Evolutionary conservation across 2,329 filamentous ascomycete genomes (phyloP), one percentile per base, ranked within the genome.

Genomic region (Neonectria hederae): DNA sequence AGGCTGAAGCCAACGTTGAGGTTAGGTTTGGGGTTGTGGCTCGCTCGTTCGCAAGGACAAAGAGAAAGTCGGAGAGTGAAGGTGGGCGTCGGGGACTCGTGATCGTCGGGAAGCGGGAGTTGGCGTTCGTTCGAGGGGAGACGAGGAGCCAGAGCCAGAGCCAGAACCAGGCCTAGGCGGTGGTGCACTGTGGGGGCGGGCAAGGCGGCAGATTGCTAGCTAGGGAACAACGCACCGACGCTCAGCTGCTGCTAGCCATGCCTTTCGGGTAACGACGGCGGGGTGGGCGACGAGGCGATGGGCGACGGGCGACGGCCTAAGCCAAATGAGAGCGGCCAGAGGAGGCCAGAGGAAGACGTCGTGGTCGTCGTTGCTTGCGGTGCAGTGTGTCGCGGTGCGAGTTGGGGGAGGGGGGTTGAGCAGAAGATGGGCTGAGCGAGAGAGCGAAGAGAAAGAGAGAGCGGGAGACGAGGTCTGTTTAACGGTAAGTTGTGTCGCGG

Each of bases 71-170:
- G 55, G 55, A 35, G 54, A 17, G 45, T 30, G 42, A 38, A 28
- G 26, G 51, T 43, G 30, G 30, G 30, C 30, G 30, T 32, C 10
- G 38, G 38, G 38, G n/a, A 19, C 38, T 72, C 62, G 67, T 65
- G 62, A 60, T 63, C 62, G 63, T 69, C 62, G 62, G 67, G 53
- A 71, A 42, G 38, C 38, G 35, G 35, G 17, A 38, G 35, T n/a
- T 38, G 35, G 35, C 35, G 61, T 65, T 68, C 59, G 62, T 61
- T 72, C 65, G 69, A 66, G 68, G 65, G 66, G 71, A 72, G 62
- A 68, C 35, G 21, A 45, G 9, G 65, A 53, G 13, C 53, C 43
- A 48, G 67, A 64, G 35, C 35, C 14, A 45, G 24, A 46, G 5
- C 22, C 22, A 10, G 30, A 48, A 24, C 46, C 69, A 68, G 59